Evolutionary conservation across 768 basidiomycete genomes (phyloP).

Genomic region (Boletus rubescentipes): DNA sequence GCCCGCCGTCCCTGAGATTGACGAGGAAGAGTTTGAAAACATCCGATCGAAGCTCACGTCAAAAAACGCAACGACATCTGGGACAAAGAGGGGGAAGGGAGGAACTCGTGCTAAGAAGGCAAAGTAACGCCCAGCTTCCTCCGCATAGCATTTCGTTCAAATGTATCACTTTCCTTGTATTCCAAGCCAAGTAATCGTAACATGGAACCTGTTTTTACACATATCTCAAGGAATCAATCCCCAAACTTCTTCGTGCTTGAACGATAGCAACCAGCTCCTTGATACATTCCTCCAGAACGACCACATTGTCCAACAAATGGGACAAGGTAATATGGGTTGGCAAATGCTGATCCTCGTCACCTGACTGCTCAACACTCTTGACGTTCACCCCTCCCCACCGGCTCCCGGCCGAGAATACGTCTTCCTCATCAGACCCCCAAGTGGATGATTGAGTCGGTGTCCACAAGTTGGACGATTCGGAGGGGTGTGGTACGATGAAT

Average conservation of each 20-base stretch:
- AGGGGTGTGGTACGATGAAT: slow-evolving; percentile 58
- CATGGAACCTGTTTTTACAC: slow-evolving; percentile 39
- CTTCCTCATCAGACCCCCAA: slow-evolving; percentile 66
- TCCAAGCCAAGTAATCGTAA: slow-evolving; percentile 5
- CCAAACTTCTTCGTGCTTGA: slow-evolving; percentile 77
- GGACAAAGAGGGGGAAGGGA: slow-evolving; percentile 28
- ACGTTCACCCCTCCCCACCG: slow-evolving; percentile 41
- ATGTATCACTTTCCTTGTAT: background rate
- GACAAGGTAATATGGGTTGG: slow-evolving; percentile 66
- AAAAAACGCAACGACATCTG: slow-evolving; percentile 38
- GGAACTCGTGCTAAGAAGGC: slow-evolving; percentile 34
- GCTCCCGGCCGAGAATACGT: slow-evolving; percentile 57
- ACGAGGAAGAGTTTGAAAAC: slow-evolving; percentile 64
- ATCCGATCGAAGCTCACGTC: slow-evolving; percentile 60
- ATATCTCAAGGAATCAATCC: slow-evolving; percentile 80
- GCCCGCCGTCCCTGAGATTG: slow-evolving; percentile 51
- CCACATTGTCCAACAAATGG: slow-evolving; percentile 87
- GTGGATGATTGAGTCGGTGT: slow-evolving; percentile 48
- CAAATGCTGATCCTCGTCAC: slow-evolving; percentile 29
- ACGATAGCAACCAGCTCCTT: slow-evolving; percentile 89
- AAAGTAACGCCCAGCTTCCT: slow-evolving; percentile 23
- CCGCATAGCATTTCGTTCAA: background rate
- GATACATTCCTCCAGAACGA: slow-evolving; percentile 91
- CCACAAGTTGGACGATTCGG: slow-evolving; percentile 56
- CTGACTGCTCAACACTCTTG: slow-evolving; percentile 17